Conservation (phyloP, 441 rosid species). For the Isatis lusitanica region DNA sequence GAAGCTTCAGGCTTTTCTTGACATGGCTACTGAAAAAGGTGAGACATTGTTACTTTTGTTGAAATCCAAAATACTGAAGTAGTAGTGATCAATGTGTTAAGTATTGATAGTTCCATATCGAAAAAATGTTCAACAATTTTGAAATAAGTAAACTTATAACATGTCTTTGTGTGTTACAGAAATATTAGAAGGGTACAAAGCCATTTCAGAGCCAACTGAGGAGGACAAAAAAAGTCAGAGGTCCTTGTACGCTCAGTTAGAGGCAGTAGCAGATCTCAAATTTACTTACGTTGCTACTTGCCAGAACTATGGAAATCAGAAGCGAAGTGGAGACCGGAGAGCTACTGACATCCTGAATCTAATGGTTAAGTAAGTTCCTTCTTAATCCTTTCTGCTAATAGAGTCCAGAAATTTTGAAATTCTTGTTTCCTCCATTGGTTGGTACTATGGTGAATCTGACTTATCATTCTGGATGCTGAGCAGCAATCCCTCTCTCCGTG, state of each 20-base stretch:
- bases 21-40: constrained; percentile 93
- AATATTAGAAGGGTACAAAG: constrained; percentile 94
- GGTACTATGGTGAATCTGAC: constrained; percentile 24
- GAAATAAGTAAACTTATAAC: constrained; percentile 4
- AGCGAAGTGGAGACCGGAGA: constrained; percentile 89
- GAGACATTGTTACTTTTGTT: constrained; percentile 28
- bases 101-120: background rate
- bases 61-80: constrained; percentile 6
- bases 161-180: constrained; percentile 50
- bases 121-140: constrained; percentile 2
- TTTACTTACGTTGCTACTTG: constrained; percentile 97
- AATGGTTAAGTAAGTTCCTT: constrained; percentile 88
- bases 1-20: constrained; percentile 98
- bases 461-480: constrained; percentile 30
- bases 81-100: constrained; percentile 17
- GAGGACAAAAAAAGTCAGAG: constrained; percentile 91
- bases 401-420: background rate
- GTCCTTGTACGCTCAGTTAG: constrained; percentile 75
- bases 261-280: constrained; percentile 97
- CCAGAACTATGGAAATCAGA: constrained; percentile 92
- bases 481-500: constrained; percentile 94
- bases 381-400: constrained; percentile 20
- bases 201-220: constrained; percentile 74
- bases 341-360: constrained; percentile 95
- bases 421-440: constrained; percentile 18